Percentiles rank a stretch among this genome's conserved stretches.
These are phyloP conservation scores for Ilex paraguariensis DNA, from an alignment of 305 asterid species.

Conservation along the genomic window DNA sequence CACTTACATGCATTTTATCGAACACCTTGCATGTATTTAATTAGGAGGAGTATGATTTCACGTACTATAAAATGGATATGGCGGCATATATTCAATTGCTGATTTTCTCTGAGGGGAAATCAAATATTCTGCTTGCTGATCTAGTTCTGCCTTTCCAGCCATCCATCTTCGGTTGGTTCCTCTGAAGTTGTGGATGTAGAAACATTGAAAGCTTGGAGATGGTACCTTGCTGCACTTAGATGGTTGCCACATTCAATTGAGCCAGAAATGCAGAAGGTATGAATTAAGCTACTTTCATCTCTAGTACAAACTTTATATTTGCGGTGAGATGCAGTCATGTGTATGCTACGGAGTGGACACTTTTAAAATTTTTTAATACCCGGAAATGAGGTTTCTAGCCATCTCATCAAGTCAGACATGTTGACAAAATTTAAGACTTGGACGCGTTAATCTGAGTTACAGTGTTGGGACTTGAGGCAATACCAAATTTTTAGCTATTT, in stretches of 20 bases:
- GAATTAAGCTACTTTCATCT: no score
- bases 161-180: constrained; percentile 48
- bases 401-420: background rate
- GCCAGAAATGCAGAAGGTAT: no score
- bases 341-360: no score
- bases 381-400: background rate
- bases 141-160: constrained; percentile 68
- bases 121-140: constrained; percentile 83
- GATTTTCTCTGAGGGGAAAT: constrained; percentile 81
- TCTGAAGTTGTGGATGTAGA: no score
- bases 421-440: background rate
- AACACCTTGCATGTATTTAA: background rate
- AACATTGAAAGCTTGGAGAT: no score
- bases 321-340: no score
- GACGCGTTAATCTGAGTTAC: background rate
- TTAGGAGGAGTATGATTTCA: constrained; percentile 85
- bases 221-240: no score
- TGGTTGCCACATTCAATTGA: no score
- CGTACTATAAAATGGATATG: constrained; percentile 89
- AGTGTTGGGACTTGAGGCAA: background rate
- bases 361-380: no score
- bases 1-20: no score
- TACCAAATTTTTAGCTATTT: no score
- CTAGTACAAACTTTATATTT: no score
- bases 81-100: constrained; percentile 65